phyloP scores from a whole-genome alignment of 2,329 filamentous ascomycete species.

The Fusarium denticulatum region DNA sequence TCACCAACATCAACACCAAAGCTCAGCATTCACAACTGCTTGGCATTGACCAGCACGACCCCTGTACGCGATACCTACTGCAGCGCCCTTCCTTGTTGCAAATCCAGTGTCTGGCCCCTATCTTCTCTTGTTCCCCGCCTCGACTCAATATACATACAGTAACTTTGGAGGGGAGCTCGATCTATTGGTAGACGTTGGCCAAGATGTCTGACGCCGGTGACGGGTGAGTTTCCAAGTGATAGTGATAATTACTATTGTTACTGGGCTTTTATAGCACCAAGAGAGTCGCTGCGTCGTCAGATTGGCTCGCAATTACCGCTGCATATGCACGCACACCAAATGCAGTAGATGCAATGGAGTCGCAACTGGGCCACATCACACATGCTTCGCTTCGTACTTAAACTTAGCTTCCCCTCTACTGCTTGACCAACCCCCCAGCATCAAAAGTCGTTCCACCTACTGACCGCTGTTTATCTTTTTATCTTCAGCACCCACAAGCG shows the following conservation, averaged over 20 bases:
- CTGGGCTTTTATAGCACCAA: neutral
- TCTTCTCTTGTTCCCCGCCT: conserved; percentile 28
- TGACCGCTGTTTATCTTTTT: conserved; percentile 43
- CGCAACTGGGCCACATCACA: conserved; percentile 34
- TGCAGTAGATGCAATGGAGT: conserved; percentile 13
- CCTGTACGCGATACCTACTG: conserved; percentile 11
- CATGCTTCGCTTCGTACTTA: conserved; percentile 28
- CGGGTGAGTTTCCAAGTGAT: conserved; percentile 31
- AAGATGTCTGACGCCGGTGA: conserved; percentile 43
- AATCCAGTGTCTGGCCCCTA: conserved; percentile 32
- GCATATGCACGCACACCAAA: conserved; percentile 24
- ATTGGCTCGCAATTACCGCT: conserved; percentile 17
- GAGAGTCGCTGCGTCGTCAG: neutral
- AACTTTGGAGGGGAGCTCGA: neutral
- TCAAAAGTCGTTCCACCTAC: conserved; percentile 43
- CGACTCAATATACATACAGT: neutral
- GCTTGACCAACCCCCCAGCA: conserved; percentile 26
- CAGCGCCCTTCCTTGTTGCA: conserved; percentile 21
- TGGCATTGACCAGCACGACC: conserved; percentile 19
- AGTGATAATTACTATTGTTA: neutral
- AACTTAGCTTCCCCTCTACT: conserved; percentile 27
- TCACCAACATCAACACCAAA: conserved; percentile 12
- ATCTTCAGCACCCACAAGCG: conserved; percentile 57
- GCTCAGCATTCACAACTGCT: conserved; percentile 1
- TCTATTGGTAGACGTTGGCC: conserved; percentile 21